phyloP scores from a whole-genome alignment of 176 grass and related monocot species.

The Olyra latifolia region DNA sequence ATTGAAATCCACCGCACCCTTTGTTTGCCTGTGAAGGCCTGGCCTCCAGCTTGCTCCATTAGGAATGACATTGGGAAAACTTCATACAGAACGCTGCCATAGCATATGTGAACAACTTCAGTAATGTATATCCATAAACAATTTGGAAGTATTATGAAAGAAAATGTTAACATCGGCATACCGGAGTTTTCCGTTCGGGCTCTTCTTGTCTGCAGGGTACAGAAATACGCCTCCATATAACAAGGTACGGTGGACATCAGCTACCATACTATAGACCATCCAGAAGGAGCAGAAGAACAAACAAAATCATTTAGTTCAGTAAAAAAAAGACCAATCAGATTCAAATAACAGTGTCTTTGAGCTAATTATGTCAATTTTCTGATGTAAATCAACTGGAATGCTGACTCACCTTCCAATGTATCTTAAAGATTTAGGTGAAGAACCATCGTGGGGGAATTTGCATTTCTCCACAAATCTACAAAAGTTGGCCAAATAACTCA shows the following conservation, averaged over 20 bases:
- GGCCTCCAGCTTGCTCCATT: slow-evolving; percentile 96
- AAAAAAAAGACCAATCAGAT: neutral
- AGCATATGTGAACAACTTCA: neutral
- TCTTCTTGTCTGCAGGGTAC: slow-evolving; percentile 94
- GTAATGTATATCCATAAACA: neutral
- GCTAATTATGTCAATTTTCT: neutral
- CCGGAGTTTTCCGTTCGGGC: slow-evolving; percentile 85
- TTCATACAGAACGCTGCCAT: slow-evolving; percentile 89
- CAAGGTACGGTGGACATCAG: slow-evolving; percentile 86
- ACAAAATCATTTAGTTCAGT: neutral
- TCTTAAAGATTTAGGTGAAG: slow-evolving; percentile 89
- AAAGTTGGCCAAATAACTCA: slow-evolving; percentile 18
- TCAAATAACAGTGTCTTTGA: neutral
- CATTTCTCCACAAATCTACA: slow-evolving; percentile 89
- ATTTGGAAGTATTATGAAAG: neutral
- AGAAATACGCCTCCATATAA: slow-evolving; percentile 95
- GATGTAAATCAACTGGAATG: neutral
- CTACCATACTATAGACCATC: slow-evolving; percentile 72
- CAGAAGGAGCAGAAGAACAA: neutral
- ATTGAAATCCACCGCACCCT: slow-evolving; percentile 45
- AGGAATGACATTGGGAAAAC: slow-evolving; percentile 95
- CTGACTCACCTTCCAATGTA: slow-evolving; percentile 83
- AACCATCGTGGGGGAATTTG: slow-evolving; percentile 79
- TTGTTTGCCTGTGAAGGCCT: slow-evolving; percentile 86
- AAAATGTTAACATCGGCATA: slow-evolving; percentile 4